These are phyloP conservation scores for Globisporangium orthogonon DNA, from an alignment of 352 stramenopile genomes.

Conservation along the genomic window DNA sequence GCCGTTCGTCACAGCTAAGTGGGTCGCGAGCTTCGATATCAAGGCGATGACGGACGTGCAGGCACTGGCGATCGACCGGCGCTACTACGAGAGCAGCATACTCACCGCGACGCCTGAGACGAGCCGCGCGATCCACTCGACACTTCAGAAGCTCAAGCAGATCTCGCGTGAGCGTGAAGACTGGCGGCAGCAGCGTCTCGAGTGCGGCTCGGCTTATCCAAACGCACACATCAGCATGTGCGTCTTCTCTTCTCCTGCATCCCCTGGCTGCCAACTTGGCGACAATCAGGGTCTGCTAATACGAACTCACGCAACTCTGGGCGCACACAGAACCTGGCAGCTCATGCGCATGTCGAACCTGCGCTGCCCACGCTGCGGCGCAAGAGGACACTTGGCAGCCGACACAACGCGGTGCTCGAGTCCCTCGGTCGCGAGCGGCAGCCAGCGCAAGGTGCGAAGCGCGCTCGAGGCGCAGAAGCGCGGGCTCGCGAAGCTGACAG, in stretches of 20 bases:
- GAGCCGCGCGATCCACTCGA: constrained; percentile 32
- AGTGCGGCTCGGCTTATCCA: constrained; percentile 57
- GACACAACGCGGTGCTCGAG: constrained; percentile 40
- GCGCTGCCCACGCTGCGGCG: constrained; percentile 48
- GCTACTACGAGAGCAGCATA: constrained; percentile 58
- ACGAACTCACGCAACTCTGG: not conserved
- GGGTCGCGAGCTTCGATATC: constrained; percentile 49
- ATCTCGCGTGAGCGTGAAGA: constrained; percentile 57
- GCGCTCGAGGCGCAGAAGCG: constrained; percentile 1
- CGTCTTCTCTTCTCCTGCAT: constrained; percentile 3
- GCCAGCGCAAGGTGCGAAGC: constrained; percentile 3
- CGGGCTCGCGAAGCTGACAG: constrained; percentile 4
- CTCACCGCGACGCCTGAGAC: constrained; percentile 31
- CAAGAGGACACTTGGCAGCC: constrained; percentile 39
- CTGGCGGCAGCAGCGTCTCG: constrained; percentile 65
- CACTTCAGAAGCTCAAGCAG: constrained; percentile 34
- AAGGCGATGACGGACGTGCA: constrained; percentile 63
- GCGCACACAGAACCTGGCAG: constrained; percentile 45
- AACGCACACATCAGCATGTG: constrained; percentile 71
- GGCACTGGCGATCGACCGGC: constrained; percentile 50
- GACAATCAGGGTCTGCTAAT: too few relatives aligned
- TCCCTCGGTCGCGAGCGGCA: constrained; percentile 2
- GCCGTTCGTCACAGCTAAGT: constrained; percentile 49
- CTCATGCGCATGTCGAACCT: constrained; percentile 74
- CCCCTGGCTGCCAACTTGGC: not conserved